phyloP scores from a whole-genome alignment of 768 basidiomycete species.

The Suillus placidus region DNA sequence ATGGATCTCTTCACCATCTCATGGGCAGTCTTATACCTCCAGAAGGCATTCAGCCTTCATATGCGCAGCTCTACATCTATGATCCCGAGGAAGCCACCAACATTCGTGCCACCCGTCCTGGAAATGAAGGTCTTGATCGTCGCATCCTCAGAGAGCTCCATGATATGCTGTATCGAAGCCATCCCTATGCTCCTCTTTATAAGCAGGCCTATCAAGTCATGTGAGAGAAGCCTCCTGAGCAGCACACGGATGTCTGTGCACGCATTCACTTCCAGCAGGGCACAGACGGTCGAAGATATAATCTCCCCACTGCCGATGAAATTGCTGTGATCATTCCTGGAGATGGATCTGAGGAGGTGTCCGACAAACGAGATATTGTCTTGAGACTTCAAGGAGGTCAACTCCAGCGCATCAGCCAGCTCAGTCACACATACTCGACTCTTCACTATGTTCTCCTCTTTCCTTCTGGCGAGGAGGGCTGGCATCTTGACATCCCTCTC shows the following conservation, averaged over 20 bases:
- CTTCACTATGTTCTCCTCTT: constrained; percentile 49
- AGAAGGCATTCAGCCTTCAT: too few relatives aligned
- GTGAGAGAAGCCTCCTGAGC: constrained; percentile 17
- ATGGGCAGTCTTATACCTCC: too few relatives aligned
- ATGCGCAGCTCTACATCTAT: too few relatives aligned
- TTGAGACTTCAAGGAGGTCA: constrained; percentile 22
- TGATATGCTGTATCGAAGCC: constrained; percentile 16
- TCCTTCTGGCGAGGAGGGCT: constrained; percentile 42
- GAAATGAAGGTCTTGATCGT: constrained; percentile 27
- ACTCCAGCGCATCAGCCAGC: constrained; percentile 35
- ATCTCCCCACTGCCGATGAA: constrained; percentile 45
- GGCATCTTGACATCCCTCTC: constrained; percentile 29
- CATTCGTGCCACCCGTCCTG: constrained; percentile 14
- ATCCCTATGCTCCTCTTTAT: constrained; percentile 36
- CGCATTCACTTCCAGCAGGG: constrained; percentile 12
- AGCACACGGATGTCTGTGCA: constrained; percentile 19
- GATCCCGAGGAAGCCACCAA: too few relatives aligned
- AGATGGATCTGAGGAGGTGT: constrained; percentile 19
- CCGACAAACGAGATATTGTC: constrained; percentile 38
- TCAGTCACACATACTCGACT: constrained; percentile 37
- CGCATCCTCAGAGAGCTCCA: constrained; percentile 30
- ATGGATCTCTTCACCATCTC: too few relatives aligned
- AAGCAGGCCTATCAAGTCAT: constrained; percentile 38
- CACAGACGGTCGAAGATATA: too few relatives aligned
- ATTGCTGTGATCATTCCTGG: constrained; percentile 46